Base-by-base conservation (phyloP, 495 filamentous ascomycete species). In the Daldinia caldariorum region DNA sequence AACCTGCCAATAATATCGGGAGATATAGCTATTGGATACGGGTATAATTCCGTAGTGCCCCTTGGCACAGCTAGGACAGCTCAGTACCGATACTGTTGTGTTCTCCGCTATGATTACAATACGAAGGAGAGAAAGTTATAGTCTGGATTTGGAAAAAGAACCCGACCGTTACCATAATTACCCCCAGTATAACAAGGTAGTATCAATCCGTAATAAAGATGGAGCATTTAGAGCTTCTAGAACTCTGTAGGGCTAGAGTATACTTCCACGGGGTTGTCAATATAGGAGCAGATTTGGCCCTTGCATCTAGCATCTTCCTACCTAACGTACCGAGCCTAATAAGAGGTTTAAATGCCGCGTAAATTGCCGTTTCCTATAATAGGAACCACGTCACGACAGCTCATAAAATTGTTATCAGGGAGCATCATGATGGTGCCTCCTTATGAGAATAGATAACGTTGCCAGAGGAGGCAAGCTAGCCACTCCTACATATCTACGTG, bases 201-300 rank as follows among this genome's bases (percentile, higher is more conserved):
- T 72, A 12, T 76, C 65, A 5, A 65, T 62, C 13, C 76, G 76
- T 47, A 79, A 68, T 35, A 35, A 35, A 35, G 6, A 35, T 35
- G 57, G 72, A 63, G 49, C 50, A 64, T 56, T 55, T 35, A 75
- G 72, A 43, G 78, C 68, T 13, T 55, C 58, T 73, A 79, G 79
- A 31, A 78, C 43, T 26, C 4, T 47, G 18, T 47, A 47, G 16
- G 43, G 43, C 43, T 47, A 8, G 43, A 6, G 9, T 45, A 20
- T 47, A 47, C 8, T 8, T 22, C 14, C 3, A 47, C 43, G 18
- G 43, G 43, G 3, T 12, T 9, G 18, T 22, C 18, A 22, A 1
- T 22, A 22, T 22, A 47, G 8, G 16, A 22, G 9, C 6, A 22
- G 1, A 47, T 22, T 22, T 2, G 6, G 18, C 9, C 43, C 43